Evolutionary conservation across 768 basidiomycete genomes (phyloP), one percentile per base, ranked within the genome.

Genomic region (Pleurotus citrinopileatus): DNA sequence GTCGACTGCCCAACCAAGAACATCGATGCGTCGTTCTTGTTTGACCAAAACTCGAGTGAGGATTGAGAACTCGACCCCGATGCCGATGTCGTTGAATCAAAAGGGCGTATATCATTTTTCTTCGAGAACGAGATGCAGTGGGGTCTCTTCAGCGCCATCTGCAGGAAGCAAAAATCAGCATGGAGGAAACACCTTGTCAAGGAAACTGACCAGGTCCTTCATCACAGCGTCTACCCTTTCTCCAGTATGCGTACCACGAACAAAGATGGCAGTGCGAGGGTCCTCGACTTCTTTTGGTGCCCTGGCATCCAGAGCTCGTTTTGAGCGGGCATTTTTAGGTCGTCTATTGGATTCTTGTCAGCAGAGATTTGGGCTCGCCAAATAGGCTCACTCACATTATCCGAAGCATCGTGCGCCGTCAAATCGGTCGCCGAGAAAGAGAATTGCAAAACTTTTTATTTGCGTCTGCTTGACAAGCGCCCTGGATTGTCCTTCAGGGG

Each of bases 81-180:
- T 12, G 29, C 22, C 17, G 29, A 36, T n/a, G 54, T 53, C 1
- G 80, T 65, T 54, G 90, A 79, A 61, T 98, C 96, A 65, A 99
- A 98, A 3, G 97, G 97, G 36, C 88, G 86, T 9, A 98, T 81
- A 22, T 72, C 66, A 67, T 98, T 98, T 70, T 97, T 96, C 69
- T 95, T 97, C 42, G 88, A 90, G 73, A 98, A 99, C 10, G 92
- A 82, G 57, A 98, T 89, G 0, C 87, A 87, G 63, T 96, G 60
- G 0, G 97, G 96, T 54, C 90, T 87, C 70, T 98, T 98, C 57
- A 98, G 80, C 2, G 91, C 85, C 86, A 95, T 94, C 95, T 97
- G 52, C 15, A 26, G 22, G n/a, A 50, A 54, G 36, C 28, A 1
- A 55, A 17, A 9, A 34, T 50, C 29, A 50, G n/a, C n/a, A 46